These are phyloP conservation scores for Deakozyma indianensis DNA, from an alignment of 805 yeast species.

Conservation along the genomic window DNA sequence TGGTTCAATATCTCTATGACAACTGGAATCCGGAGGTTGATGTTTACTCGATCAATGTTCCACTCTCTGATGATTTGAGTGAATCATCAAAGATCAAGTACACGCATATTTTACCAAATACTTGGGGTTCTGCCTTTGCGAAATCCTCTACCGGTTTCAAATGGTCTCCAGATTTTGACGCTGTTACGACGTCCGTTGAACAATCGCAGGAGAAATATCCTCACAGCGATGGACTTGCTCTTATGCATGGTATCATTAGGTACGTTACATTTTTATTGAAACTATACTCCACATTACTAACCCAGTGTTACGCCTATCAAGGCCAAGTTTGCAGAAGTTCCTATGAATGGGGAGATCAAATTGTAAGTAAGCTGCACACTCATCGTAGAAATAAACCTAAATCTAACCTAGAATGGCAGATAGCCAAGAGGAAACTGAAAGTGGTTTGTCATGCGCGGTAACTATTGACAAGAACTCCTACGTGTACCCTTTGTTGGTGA, in stretches of 20 bases:
- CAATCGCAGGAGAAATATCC: conserved; percentile 19
- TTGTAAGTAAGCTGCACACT: conserved; percentile 22
- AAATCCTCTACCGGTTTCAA: conserved; percentile 35
- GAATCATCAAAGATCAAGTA: conserved; percentile 50
- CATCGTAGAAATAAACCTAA: background rate
- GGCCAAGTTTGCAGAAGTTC: conserved; percentile 54
- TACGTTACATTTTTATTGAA: too few species aligned
- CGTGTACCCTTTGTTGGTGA: conserved; percentile 11
- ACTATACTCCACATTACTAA: too few species aligned
- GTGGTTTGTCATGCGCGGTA: background rate
- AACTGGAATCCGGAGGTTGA: conserved; percentile 51
- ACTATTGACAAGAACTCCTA: conserved; percentile 7
- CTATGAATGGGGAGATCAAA: conserved; percentile 41
- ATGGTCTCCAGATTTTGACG: conserved; percentile 76
- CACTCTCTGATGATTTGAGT: conserved; percentile 43
- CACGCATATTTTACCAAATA: conserved; percentile 70
- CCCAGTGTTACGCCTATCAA: conserved; percentile 52
- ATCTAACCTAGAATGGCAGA: conserved; percentile 6
- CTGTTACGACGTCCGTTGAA: conserved; percentile 41
- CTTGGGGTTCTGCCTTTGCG: conserved; percentile 59
- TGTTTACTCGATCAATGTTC: conserved; percentile 72
- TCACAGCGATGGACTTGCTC: conserved; percentile 57
- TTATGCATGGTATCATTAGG: conserved; percentile 49
- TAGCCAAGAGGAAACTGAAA: conserved; percentile 1
- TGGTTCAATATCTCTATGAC: conserved; percentile 42